Percentiles rank a stretch among this genome's conserved stretches.
phyloP scores from a whole-genome alignment of 169 alveolate genomes.

The Plasmodium billcollinsi region DNA sequence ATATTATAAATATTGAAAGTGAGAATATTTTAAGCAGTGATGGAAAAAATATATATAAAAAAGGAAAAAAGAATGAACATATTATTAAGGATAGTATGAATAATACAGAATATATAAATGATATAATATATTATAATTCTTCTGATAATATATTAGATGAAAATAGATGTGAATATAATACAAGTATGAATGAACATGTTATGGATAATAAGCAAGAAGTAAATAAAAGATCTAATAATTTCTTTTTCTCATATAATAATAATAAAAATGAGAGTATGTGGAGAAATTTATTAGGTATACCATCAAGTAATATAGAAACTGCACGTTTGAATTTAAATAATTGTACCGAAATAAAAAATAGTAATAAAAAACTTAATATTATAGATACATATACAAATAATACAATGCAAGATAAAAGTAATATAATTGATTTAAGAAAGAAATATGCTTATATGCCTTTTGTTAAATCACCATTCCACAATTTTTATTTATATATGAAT shows the following conservation, averaged over 20 bases:
- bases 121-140: background rate
- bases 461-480: slow-evolving; percentile 74
- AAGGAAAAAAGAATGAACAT: background rate
- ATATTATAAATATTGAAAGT: too few relatives aligned
- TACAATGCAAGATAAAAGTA: slow-evolving; percentile 13
- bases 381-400: slow-evolving; percentile 30
- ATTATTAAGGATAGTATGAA: too few relatives aligned
- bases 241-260: background rate
- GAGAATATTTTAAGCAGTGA: background rate
- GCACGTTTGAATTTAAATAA: slow-evolving; percentile 19
- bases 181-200: slow-evolving; percentile 2
- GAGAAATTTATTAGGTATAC: background rate
- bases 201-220: too few relatives aligned
- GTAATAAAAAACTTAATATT: slow-evolving; percentile 6
- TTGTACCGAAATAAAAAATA: slow-evolving; percentile 8
- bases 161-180: background rate
- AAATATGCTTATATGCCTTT: slow-evolving; percentile 25
- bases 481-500: slow-evolving; percentile 50
- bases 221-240: background rate
- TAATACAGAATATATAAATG: background rate
- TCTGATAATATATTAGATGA: background rate
- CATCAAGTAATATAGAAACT: background rate
- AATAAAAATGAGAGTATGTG: background rate
- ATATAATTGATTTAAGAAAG: slow-evolving; percentile 17
- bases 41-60: background rate